A percentile compares a stretch with the other conserved stretches of the same genome.
Evolutionary conservation across 2,329 filamentous ascomycete genomes (phyloP).

Genomic region (Thermoascus crustaceus): DNA sequence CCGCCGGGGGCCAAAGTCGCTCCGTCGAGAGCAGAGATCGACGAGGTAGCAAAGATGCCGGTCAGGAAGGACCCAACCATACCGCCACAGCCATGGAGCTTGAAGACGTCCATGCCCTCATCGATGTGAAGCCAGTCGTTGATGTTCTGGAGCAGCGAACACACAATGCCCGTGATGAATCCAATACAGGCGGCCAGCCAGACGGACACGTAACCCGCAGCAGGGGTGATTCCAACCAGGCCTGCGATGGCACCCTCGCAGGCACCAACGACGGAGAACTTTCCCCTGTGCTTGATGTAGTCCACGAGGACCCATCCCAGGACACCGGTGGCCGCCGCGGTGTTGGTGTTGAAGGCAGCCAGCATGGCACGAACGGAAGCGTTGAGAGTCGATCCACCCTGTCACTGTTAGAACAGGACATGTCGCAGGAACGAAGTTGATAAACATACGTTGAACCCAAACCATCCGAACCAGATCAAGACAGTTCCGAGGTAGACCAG

Average conservation of each 20-base stretch:
- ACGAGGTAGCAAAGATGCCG: constrained; percentile 46
- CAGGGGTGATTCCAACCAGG: constrained; percentile 53
- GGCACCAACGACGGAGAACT: constrained; percentile 48
- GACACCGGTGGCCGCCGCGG: constrained; percentile 47
- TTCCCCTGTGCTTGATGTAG: constrained; percentile 43
- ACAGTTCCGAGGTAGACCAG: constrained; percentile 62
- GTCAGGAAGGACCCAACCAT: constrained; percentile 52
- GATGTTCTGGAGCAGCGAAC: constrained; percentile 42
- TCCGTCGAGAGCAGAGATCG: constrained; percentile 42
- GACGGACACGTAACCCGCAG: constrained; percentile 44
- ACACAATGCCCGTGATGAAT: constrained; percentile 47
- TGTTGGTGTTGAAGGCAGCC: constrained; percentile 52
- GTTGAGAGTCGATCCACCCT: constrained; percentile 47
- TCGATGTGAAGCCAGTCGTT: constrained; percentile 49
- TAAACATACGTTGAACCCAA: constrained; percentile 46
- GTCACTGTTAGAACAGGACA: neutral
- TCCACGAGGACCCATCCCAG: constrained; percentile 49
- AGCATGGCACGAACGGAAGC: constrained; percentile 47
- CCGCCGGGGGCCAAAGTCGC: constrained; percentile 38
- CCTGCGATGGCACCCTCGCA: constrained; percentile 53
- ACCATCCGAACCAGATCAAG: constrained; percentile 44
- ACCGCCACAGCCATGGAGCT: constrained; percentile 50
- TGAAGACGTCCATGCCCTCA: constrained; percentile 54
- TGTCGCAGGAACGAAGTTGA: neutral
- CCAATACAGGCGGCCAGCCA: constrained; percentile 51